phyloP scores from a whole-genome alignment of 305 asterid species.

The Withania somnifera region DNA sequence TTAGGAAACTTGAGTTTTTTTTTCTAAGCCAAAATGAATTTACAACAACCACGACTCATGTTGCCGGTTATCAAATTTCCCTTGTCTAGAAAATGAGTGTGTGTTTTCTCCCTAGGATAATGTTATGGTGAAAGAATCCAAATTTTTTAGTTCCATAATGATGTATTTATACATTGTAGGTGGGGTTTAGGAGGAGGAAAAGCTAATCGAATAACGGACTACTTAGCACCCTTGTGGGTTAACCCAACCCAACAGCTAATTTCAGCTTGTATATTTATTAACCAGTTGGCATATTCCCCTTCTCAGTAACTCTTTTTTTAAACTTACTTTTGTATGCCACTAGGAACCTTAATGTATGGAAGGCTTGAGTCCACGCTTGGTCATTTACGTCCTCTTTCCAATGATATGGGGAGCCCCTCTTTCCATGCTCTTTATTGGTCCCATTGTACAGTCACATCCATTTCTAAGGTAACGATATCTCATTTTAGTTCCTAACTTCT shows the following conservation, averaged over 20 bases:
- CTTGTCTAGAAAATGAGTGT: not conserved
- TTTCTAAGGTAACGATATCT: not conserved
- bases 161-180: not conserved
- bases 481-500: not conserved
- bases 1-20: too few species aligned
- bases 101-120: not conserved
- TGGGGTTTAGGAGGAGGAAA: not conserved
- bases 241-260: not conserved
- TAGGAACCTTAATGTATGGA: constrained; percentile 20
- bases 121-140: not conserved
- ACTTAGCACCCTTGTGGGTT: not conserved
- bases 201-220: not conserved
- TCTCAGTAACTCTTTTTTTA: not conserved
- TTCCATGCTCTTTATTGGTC: constrained; percentile 8
- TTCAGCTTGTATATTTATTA: not conserved
- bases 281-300: not conserved
- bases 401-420: not conserved
- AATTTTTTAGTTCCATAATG: not conserved
- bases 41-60: not conserved
- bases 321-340: not conserved
- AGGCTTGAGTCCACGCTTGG: constrained; percentile 27
- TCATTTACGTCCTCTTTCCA: constrained; percentile 15
- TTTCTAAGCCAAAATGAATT: too few species aligned
- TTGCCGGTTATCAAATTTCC: not conserved
- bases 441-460: constrained; percentile 5